Percentiles rank a stretch among this genome's conserved stretches.
phyloP scores from a whole-genome alignment of 2,329 filamentous ascomycete species.

The Magnaporthales sp. region DNA sequence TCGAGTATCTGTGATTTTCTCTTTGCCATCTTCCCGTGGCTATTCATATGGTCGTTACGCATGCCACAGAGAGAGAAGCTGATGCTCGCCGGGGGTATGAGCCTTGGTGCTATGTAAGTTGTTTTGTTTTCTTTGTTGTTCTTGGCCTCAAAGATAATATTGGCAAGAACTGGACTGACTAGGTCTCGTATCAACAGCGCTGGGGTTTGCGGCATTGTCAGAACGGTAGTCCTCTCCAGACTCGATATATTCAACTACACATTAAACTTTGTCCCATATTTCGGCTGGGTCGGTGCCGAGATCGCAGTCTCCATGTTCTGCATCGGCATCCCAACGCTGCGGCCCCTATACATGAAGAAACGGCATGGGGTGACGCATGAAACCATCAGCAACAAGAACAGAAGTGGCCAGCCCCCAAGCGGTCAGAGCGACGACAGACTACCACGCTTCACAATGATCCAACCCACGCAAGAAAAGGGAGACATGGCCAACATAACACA shows the following conservation, averaged over 20 bases:
- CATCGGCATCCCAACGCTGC: constrained; percentile 28
- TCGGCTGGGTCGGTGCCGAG: constrained; percentile 29
- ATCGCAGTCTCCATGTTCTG: constrained; percentile 29
- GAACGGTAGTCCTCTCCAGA: constrained; percentile 18
- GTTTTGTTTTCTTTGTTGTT: background rate
- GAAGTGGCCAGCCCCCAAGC: constrained; percentile 52
- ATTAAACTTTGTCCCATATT: constrained; percentile 23
- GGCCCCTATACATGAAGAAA: constrained; percentile 32
- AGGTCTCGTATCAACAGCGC: constrained; percentile 12
- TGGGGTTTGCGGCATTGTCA: constrained; percentile 18
- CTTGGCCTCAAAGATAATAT: no score
- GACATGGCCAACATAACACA: background rate
- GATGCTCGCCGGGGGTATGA: constrained; percentile 31
- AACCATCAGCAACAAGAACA: constrained; percentile 14
- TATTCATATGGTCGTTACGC: constrained; percentile 32
- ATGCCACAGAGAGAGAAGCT: constrained; percentile 36
- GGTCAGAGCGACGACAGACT: constrained; percentile 37
- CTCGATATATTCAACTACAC: constrained; percentile 20
- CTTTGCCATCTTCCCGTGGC: constrained; percentile 32
- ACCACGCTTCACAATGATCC: constrained; percentile 30
- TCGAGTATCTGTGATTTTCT: constrained; percentile 29
- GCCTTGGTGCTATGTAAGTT: constrained; percentile 14
- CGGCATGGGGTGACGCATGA: constrained; percentile 22
- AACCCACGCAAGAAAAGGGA: constrained; percentile 33
- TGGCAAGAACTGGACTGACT: constrained; percentile 5